Evolutionary conservation across 2,329 filamentous ascomycete species (phyloP).

Genomic region (Pleoardoris graminearum): DNA sequence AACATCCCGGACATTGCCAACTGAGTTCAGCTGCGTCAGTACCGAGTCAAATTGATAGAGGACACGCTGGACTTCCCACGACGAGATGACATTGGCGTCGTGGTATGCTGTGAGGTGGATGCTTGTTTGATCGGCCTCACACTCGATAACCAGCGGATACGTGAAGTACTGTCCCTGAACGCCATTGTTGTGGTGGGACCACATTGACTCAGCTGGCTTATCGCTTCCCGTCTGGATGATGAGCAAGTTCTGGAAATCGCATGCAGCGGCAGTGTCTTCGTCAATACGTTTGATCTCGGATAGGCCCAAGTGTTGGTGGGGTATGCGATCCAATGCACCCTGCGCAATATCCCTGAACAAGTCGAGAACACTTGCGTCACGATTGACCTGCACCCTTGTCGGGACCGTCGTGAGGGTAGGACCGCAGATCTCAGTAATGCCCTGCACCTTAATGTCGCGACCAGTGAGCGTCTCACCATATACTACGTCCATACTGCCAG

Average conservation of each 20-base stretch:
- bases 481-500: slow-evolving; percentile 33
- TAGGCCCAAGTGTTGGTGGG: slow-evolving; percentile 45
- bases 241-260: slow-evolving; percentile 59
- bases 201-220: slow-evolving; percentile 28
- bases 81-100: slow-evolving; percentile 32
- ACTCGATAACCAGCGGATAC: slow-evolving; percentile 39
- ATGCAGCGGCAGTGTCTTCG: slow-evolving; percentile 59
- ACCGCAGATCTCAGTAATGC: slow-evolving; percentile 42
- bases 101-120: slow-evolving; percentile 33
- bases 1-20: slow-evolving; percentile 26
- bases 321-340: slow-evolving; percentile 33
- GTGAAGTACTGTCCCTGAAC: slow-evolving; percentile 40
- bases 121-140: slow-evolving; percentile 23
- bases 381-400: slow-evolving; percentile 37
- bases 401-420: slow-evolving; percentile 48
- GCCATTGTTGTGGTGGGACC: slow-evolving; percentile 33
- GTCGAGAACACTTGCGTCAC: slow-evolving; percentile 26
- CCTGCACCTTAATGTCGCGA: slow-evolving; percentile 38
- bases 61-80: slow-evolving; percentile 35
- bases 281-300: slow-evolving; percentile 49
- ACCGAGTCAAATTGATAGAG: slow-evolving; percentile 36
- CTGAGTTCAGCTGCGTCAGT: slow-evolving; percentile 30
- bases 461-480: slow-evolving; percentile 44
- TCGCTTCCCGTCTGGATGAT: slow-evolving; percentile 53
- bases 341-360: slow-evolving; percentile 26